Evolutionary conservation across 192 early-diverging fungal species (phyloP).

Genomic region (Coemansia sp.): DNA sequence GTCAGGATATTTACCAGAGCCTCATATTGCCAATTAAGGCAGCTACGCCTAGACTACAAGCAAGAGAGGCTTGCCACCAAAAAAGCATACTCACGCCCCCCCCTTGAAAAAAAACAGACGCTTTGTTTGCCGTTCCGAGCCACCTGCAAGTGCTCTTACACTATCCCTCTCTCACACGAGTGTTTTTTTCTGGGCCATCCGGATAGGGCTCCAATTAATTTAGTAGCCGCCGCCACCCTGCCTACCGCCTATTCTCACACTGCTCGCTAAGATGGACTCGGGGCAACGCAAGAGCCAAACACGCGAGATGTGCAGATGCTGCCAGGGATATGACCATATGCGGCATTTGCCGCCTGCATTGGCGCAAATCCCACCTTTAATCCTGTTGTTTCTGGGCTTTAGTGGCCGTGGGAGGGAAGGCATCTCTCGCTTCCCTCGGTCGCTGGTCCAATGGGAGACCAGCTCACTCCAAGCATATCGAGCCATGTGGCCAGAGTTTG

Average conservation of each 20-base stretch:
- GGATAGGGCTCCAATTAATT: conserved; percentile 6
- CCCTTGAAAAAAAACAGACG: neutral
- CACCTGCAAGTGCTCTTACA: neutral
- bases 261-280: neutral
- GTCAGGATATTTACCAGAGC: neutral
- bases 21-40: neutral
- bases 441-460: too few species aligned
- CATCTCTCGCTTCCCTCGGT: neutral
- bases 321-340: neutral
- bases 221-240: neutral
- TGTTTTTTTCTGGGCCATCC: neutral
- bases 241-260: neutral
- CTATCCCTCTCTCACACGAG: neutral
- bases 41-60: neutral
- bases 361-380: neutral
- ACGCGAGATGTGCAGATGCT: neutral
- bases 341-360: neutral
- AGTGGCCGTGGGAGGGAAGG: neutral
- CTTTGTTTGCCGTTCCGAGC: neutral
- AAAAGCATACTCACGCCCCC: conserved; percentile 1
- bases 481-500: neutral
- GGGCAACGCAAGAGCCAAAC: neutral
- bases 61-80: neutral
- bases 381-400: neutral
- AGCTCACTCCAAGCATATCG: too few species aligned